Evolutionary conservation across 352 stramenopile species (phyloP), one percentile per base, ranked within the genome.

Genomic region (Pythium brachiatum): DNA sequence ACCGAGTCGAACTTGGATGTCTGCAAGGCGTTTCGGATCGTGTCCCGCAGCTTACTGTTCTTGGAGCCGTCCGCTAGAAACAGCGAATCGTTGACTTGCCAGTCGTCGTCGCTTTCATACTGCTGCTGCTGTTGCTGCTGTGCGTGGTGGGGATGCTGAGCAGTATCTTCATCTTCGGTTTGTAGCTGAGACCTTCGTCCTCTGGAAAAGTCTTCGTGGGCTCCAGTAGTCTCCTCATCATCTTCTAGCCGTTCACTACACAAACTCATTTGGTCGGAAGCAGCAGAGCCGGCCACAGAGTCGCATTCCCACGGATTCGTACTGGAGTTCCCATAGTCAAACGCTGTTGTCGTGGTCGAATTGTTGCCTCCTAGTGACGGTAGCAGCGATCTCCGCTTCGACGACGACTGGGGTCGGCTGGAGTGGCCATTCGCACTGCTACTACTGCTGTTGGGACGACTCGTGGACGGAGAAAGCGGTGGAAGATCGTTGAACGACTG

Each of bases 1-100:
- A 97, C 82, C 1, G 88, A 97, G 71, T 97, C 90, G 62, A 97
- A 97, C 67, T 94, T 93, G 25, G 86, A 95, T 4, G 93, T 76
- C 29, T 88, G 81, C 5, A 97, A 73, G 2, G 86, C 84, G 6
- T 76, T 72, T 11, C 81, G 78, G 34, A 96, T 92, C 20, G 83
- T 95, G 57, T 95, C 85, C 11, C 90, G 78, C 25, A 97, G 72
- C 43, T 86, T 90, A 57, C 79, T 90, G 72, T 95, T 95, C 54
- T 79, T 87, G 38, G 82, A 86, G 25, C 90, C 90, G 55, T 97
- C 89, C 0, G 90, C 83, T 9, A 94, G 80, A 54, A 97, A 97
- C 21, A 97, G 75, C 8, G 86, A 74, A 53, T 88, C 71, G 58
- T 93, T 86, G 39, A 78, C 62, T 47, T 91, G 76, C 84, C 83